A percentile compares a stretch with the other conserved stretches of the same genome.
These are phyloP conservation scores for Penicillium psychrofluorescens DNA, from an alignment of 495 filamentous ascomycete genomes.

Conservation along the genomic window DNA sequence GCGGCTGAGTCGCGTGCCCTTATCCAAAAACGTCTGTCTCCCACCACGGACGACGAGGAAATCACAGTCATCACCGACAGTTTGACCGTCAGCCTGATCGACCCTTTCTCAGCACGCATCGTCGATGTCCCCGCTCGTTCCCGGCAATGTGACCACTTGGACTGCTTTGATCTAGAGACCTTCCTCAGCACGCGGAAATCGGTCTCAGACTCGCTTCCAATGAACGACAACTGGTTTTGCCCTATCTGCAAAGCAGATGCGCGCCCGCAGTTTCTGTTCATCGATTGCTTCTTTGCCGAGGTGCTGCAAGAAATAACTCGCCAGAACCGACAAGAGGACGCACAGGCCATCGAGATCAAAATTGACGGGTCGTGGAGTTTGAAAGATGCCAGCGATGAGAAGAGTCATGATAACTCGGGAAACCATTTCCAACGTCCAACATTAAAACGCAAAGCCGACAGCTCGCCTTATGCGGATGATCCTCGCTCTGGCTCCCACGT, in stretches of 20 bases:
- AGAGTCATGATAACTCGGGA: background rate
- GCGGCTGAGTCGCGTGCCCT: constrained; percentile 23
- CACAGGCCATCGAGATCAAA: constrained; percentile 50
- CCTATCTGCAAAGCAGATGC: constrained; percentile 72
- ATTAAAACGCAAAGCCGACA: constrained; percentile 12
- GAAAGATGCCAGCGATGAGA: constrained; percentile 23
- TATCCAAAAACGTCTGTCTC: constrained; percentile 32
- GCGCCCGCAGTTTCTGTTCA: constrained; percentile 56
- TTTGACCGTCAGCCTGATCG: constrained; percentile 65
- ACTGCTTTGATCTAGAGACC: constrained; percentile 84
- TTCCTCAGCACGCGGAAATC: constrained; percentile 60
- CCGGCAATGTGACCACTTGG: constrained; percentile 53
- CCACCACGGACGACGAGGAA: constrained; percentile 52
- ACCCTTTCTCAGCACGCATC: constrained; percentile 66
- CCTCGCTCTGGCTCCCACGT: no score
- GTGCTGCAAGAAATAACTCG: constrained; percentile 44
- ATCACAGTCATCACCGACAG: constrained; percentile 54
- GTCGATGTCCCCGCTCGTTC: constrained; percentile 66
- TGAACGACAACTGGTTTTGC: constrained; percentile 74
- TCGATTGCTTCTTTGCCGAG: constrained; percentile 63
- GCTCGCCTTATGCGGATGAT: background rate
- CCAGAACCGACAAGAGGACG: constrained; percentile 25
- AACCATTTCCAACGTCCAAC: background rate
- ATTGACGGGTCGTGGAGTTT: constrained; percentile 53
- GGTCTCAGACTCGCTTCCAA: constrained; percentile 41